Percentiles rank a stretch among this genome's conserved stretches.
phyloP scores from a whole-genome alignment of 176 grass and related monocot genomes.

The Phyllostachys edulis region DNA sequence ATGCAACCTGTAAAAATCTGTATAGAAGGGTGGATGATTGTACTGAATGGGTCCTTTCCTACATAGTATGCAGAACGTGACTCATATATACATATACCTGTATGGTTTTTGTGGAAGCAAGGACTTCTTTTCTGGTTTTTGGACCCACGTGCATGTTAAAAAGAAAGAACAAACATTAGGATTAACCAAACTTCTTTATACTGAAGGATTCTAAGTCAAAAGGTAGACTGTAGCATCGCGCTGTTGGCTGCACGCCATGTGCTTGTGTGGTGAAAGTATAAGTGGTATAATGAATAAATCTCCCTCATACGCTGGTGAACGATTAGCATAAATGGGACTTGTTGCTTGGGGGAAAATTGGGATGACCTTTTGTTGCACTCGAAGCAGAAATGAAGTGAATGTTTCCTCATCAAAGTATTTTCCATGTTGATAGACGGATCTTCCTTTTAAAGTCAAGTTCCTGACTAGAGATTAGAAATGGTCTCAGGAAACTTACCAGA shows the following conservation, averaged over 20 bases:
- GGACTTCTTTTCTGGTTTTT: neutral
- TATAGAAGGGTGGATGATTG: neutral
- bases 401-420: neutral
- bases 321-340: neutral
- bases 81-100: neutral
- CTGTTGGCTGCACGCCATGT: neutral
- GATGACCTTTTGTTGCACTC: neutral
- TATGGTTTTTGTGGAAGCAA: no score
- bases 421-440: neutral
- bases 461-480: neutral
- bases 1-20: neutral
- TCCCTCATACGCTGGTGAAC: neutral
- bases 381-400: neutral
- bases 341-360: neutral
- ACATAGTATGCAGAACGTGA: neutral
- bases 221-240: neutral
- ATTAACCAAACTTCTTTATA: neutral
- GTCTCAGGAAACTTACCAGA: neutral
- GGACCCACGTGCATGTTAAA: neutral
- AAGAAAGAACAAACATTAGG: neutral
- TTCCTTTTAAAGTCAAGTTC: neutral
- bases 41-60: neutral
- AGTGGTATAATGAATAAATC: neutral
- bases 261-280: neutral
- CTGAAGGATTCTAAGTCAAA: neutral